Base-by-base conservation (phyloP, 2,329 filamentous ascomycete species). In the Cercospora janseana region DNA sequence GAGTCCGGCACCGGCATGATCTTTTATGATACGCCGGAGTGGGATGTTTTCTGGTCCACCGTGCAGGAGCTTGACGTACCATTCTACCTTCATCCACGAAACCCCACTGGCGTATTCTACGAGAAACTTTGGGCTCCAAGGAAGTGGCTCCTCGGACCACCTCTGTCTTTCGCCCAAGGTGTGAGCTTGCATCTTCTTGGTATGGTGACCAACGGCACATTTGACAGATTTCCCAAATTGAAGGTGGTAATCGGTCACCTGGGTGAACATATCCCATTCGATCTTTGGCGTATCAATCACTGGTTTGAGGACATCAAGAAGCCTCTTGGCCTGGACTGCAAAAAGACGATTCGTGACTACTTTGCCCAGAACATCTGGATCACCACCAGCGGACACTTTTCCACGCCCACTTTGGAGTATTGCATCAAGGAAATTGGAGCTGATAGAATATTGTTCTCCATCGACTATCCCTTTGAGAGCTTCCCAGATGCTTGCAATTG, bases 21-120 rank as follows among this genome's bases (percentile, higher is more conserved):
- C 63, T 85, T 84, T 69, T 86, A 85, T 67, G 83, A 86, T 60
- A 70, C 74, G 6, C 72, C 76, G 0, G 75, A 79, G 52, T 86
- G 77, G 73, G 79, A 82, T 56, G 64, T 75, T 16, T 85, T 86
- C 72, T 85, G 82, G 82, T 61, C 72, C 9, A 76, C 75, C 0
- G 73, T 77, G 6, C 73, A 72, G 1, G 78, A 83, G 34, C 75
- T 86, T 0, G 79, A 84, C 49, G 81, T 84, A 0, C 81, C 82
- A 0, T 73, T 86, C 41, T 86, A 85, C 60, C 71, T 86, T 1
- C 82, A 86, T 63, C 82, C 81, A 0, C 71, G 77, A 40, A 61
- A 62, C 35, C 62, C 63, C 2, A 63, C 60, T 3, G 80, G 79
- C 5, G 72, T 71, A 13, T 73, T 81, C 47, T 71, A 78, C 58